Conservation (phyloP, 2,329 filamentous ascomycete species). For the Exserohilum rostratum region DNA sequence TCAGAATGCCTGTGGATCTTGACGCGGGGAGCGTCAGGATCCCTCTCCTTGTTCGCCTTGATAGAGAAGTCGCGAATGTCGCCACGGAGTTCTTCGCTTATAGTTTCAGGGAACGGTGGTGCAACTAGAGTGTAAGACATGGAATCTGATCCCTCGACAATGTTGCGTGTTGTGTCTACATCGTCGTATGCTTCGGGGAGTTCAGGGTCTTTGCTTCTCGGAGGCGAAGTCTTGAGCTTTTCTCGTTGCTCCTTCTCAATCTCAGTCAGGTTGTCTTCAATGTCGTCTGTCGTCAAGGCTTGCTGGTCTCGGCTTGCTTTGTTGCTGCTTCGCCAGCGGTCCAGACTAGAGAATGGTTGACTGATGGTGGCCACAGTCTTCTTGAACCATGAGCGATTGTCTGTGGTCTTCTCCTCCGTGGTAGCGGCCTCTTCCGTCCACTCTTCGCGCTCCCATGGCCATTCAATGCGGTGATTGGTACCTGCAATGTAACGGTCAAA, state of each 20-base stretch:
- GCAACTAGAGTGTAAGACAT: constrained; percentile 75
- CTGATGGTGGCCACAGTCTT: constrained; percentile 24
- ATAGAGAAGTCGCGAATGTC: constrained; percentile 71
- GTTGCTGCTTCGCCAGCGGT: constrained; percentile 21
- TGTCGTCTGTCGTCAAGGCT: constrained; percentile 5
- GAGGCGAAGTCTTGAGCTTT: constrained; percentile 13
- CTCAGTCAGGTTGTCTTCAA: constrained; percentile 6
- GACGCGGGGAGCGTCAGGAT: constrained; percentile 35
- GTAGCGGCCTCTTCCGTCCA: constrained; percentile 9
- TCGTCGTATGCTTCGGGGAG: constrained; percentile 49
- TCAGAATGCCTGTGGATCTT: constrained; percentile 12
- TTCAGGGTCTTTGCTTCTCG: constrained; percentile 19
- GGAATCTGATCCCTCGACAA: constrained; percentile 66
- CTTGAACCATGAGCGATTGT: constrained; percentile 18
- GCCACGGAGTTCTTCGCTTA: constrained; percentile 80
- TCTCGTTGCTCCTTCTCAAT: constrained; percentile 20
- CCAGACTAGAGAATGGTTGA: constrained; percentile 26
- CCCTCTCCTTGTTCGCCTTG: constrained; percentile 57
- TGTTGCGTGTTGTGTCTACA: constrained; percentile 75
- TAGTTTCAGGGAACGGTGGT: constrained; percentile 76
- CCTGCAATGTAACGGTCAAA: constrained; percentile 47
- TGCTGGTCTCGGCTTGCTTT: constrained; percentile 6
- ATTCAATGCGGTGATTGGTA: constrained; percentile 38
- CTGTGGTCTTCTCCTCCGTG: constrained; percentile 11
- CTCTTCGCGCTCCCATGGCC: constrained; percentile 39